A percentile compares a stretch with the other conserved stretches of the same genome.
Conservation (phyloP, 1,284 basidiomycete genomes). For the Phlebopus sp. region DNA sequence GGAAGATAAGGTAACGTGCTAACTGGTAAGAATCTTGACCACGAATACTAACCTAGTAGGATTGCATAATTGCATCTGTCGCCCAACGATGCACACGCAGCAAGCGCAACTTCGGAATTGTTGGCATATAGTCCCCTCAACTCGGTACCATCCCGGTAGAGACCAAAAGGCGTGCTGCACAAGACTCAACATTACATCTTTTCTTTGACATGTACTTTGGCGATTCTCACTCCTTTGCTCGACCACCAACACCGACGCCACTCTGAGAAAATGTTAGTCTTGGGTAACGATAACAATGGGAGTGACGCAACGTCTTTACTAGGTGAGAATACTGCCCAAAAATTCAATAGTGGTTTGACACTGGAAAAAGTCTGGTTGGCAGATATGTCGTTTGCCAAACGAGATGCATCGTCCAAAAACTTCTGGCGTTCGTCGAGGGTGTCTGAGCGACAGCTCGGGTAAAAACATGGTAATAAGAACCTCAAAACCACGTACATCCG, state of each 20-base stretch:
- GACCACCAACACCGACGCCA: slow-evolving; percentile 70
- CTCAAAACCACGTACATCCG: slow-evolving; percentile 58
- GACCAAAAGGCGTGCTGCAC: slow-evolving; percentile 67
- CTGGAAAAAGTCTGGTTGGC: slow-evolving; percentile 74
- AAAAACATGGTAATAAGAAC: background rate
- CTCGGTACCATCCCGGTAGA: slow-evolving; percentile 79
- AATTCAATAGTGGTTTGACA: slow-evolving; percentile 75
- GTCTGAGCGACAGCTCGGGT: slow-evolving; percentile 43
- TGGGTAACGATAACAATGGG: background rate
- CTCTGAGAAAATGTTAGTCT: slow-evolving; percentile 43
- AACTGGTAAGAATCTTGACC: background rate
- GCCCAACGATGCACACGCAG: slow-evolving; percentile 64
- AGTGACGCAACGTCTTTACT: slow-evolving; percentile 55
- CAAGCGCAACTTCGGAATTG: slow-evolving; percentile 62
- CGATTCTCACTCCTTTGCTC: slow-evolving; percentile 59
- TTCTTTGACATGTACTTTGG: background rate
- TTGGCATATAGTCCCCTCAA: slow-evolving; percentile 75
- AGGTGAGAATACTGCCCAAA: slow-evolving; percentile 79
- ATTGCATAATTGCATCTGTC: slow-evolving; percentile 78
- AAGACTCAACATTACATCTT: slow-evolving; percentile 5
- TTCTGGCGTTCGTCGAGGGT: slow-evolving; percentile 55
- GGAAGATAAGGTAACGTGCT: background rate
- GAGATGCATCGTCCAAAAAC: slow-evolving; percentile 66
- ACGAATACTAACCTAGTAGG: slow-evolving; percentile 54
- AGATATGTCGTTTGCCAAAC: slow-evolving; percentile 69